These are phyloP conservation scores for Aristolochia fimbriata DNA, from an alignment of 164 flowering plant species.

Conservation along the genomic window DNA sequence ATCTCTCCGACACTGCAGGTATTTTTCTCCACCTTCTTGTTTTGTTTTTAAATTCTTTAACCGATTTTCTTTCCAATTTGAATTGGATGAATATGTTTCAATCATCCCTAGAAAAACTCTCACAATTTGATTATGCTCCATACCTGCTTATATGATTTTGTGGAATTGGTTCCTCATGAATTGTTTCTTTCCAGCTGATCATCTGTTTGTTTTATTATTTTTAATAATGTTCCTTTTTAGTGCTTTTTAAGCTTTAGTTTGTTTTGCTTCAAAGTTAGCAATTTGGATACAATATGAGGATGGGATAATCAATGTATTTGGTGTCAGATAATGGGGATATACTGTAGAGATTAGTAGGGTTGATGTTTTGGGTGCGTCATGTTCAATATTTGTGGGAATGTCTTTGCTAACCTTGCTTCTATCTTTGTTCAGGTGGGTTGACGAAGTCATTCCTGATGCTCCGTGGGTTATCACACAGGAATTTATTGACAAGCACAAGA, in stretches of 20 bases:
- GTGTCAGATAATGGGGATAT: no score
- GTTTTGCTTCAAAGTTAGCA: no score
- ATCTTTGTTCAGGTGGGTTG: conserved; percentile 74
- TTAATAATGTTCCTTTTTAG: no score
- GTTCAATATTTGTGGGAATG: no score
- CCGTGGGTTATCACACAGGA: conserved; percentile 87
- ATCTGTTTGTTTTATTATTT: no score
- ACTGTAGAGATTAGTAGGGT: no score
- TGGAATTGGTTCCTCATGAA: neutral
- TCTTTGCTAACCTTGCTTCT: neutral
- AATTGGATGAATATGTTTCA: neutral
- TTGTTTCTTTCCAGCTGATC: neutral
- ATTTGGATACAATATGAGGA: no score
- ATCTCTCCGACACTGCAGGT: conserved; percentile 96
- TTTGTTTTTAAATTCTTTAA: neutral
- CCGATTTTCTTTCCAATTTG: neutral
- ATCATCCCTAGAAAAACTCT: neutral
- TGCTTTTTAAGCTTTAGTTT: no score
- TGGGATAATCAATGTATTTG: no score
- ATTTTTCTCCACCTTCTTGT: conserved; percentile 11
- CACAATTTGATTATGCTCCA: neutral
- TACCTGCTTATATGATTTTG: neutral
- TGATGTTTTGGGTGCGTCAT: no score
- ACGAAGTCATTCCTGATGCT: conserved; percentile 97
- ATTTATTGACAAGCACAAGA: conserved; percentile 76